Evolutionary conservation across 805 yeast genomes (phyloP), one percentile per base, ranked within the genome.

Genomic region (Suhomyces prunicola): DNA sequence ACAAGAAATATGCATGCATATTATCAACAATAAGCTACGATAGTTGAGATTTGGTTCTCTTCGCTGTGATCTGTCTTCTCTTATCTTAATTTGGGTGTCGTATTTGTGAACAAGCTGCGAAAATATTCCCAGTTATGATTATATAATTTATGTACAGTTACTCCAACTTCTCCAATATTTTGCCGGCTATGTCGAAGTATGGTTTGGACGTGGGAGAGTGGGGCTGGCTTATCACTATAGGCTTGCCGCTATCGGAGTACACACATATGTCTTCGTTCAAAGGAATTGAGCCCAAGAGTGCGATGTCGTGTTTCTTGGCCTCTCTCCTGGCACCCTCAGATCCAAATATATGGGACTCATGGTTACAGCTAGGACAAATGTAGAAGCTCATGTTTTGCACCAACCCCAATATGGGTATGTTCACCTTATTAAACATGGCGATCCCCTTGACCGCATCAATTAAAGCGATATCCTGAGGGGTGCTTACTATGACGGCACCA

Each of bases 391-490:
- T 90, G 63, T 90, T 90, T 61, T 89, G 89, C 0, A 90, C 90
- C 56, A 89, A 64, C 0, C 96, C 96, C 27, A 87, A 59, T 0
- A 90, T 78, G 0, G 94, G 96, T 9, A 87, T 82, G 17, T 80
- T 69, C 41, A 88, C 87, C 57, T 86, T 87, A 5, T 81, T 69
- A 65, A 87, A 89, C 93, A 90, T 85, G 9, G 87, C 75, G 9
- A 89, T 81, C 0, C 96, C 96, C 57, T 90, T 85, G 19, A 84
- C 81, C 0, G 90, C 96, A 64, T 90, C 96, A 5, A 86, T 77
- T 24, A 89, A 67, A 0, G 96, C 96, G 41, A 90, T 81, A 57
- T 90, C 96, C 65, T 90, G 96, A 0, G 96, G 93, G 0, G 96
- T 90, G 0, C 91, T 83, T 1, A 90, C 96, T 39, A 90, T 82